Base-by-base conservation (phyloP, 345 rosid genomes). In the Microcos paniculata region DNA sequence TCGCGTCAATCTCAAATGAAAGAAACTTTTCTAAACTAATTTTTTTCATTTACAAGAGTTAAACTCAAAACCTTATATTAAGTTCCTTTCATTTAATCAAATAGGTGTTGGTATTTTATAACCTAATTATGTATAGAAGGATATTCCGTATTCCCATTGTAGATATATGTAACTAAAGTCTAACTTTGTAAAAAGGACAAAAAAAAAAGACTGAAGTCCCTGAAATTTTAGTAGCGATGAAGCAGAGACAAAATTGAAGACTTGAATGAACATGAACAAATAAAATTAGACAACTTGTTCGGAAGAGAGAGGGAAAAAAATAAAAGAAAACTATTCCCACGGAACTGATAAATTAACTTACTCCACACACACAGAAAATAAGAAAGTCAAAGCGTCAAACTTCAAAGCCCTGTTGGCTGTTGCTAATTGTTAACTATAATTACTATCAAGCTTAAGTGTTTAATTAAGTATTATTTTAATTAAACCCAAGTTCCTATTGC, bases 311-410 rank as follows among this genome's bases (percentile, higher is more conserved):
- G n/a, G n/a, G 38, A 21, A 51, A 59, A 42, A n/a, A 56, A 19
- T 45, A 73, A 51, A 35, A 46, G 48, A 49, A 58, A 63, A 61
- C 21, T 1, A 33, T 66, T 80, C 62, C 76, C 73, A 51, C 58
- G 59, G 71, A 75, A 74, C 52, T 51, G 63, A 61, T 61, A 30
- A 75, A 26, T 7, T 30, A 68, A 62, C 24, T 33, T 74, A 70
- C 40, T 53, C 13, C 26, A 65, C 56, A 75, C 33, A 71, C 46
- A 69, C 31, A 72, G 58, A 63, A 40, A 42, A 55, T 9, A 38
- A 48, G 15, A 49, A 85, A 81, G 88, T 85, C 87, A 87, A 80
- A 80, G 61, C 26, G 84, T 85, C 88, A 85, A 85, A 83, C 64
- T 78, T 85, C 73, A 72, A 75, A 78, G 71, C 76, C 76, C 52